Evolutionary conservation across 2,329 filamentous ascomycete species (phyloP).

Genomic region (Ophiocordyceps australis): DNA sequence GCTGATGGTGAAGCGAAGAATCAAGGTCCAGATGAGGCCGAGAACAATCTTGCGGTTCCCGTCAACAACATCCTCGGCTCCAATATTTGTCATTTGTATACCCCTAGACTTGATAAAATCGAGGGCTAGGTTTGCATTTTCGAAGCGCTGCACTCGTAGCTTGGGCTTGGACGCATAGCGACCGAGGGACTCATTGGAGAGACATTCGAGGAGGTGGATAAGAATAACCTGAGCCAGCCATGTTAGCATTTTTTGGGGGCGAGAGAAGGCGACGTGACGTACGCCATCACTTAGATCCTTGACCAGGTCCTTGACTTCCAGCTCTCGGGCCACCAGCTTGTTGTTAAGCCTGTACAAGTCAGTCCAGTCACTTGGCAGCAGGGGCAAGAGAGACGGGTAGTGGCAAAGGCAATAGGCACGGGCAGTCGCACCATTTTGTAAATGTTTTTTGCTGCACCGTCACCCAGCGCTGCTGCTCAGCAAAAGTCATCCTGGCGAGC

Average conservation of each 20-base stretch:
- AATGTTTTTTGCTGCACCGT: constrained; percentile 97
- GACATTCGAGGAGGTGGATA: constrained; percentile 91
- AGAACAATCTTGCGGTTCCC: constrained; percentile 96
- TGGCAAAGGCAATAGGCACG: background rate
- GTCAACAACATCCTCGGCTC: constrained; percentile 94
- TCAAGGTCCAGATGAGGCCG: constrained; percentile 94
- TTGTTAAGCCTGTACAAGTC: constrained; percentile 68
- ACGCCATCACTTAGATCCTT: constrained; percentile 86
- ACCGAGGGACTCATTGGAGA: constrained; percentile 85
- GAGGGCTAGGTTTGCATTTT: constrained; percentile 92
- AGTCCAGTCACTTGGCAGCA: too few relatives aligned
- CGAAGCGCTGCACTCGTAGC: constrained; percentile 88
- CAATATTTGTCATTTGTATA: constrained; percentile 97
- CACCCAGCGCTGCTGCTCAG: constrained; percentile 50
- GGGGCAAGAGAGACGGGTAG: background rate
- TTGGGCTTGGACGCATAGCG: constrained; percentile 95
- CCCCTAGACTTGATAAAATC: constrained; percentile 81
- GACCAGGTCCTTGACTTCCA: constrained; percentile 77
- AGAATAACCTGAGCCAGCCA: constrained; percentile 62
- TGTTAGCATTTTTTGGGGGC: background rate
- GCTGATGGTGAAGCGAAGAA: constrained; percentile 93
- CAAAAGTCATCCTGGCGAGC: constrained; percentile 41
- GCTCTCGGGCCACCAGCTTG: constrained; percentile 62
- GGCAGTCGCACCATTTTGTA: constrained; percentile 56
- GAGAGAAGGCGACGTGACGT: constrained; percentile 19